A percentile compares a stretch with the other conserved stretches of the same genome.
phyloP scores from a whole-genome alignment of 2,329 filamentous ascomycete species.

The Claviceps fusiformis region DNA sequence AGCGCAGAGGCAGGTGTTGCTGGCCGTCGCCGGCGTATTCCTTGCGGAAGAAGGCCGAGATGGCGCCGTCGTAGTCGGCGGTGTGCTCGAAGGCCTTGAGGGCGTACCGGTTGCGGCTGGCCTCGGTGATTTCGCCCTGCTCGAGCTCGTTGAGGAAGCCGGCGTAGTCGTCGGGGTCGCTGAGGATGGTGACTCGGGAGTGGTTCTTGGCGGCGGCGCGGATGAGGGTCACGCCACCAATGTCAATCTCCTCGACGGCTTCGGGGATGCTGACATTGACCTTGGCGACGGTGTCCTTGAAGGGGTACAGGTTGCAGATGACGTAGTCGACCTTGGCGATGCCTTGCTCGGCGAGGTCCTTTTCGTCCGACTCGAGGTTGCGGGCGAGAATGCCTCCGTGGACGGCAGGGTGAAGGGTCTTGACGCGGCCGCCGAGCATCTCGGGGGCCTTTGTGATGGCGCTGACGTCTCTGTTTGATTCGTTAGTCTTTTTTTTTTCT shows the following conservation, averaged over 20 bases:
- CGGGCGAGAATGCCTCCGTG: conserved; percentile 86
- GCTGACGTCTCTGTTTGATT: conserved; percentile 64
- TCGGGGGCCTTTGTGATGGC: conserved; percentile 94
- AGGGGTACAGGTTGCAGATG: conserved; percentile 97
- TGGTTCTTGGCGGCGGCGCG: conserved; percentile 98
- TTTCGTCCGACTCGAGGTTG: conserved; percentile 88
- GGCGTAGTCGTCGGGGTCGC: conserved; percentile 84
- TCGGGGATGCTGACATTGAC: conserved; percentile 93
- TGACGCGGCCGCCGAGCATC: conserved; percentile 75
- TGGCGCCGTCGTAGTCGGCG: conserved; percentile 88
- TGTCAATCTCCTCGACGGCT: conserved; percentile 97
- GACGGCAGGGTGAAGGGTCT: conserved; percentile 93
- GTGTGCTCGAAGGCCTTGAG: conserved; percentile 98
- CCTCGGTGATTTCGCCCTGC: conserved; percentile 71
- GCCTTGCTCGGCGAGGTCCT: conserved; percentile 88
- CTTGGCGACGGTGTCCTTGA: conserved; percentile 96
- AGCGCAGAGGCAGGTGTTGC: conserved; percentile 76
- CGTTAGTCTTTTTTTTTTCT: neutral
- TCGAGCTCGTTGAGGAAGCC: conserved; percentile 87
- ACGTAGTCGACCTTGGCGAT: conserved; percentile 93
- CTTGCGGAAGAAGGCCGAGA: conserved; percentile 94
- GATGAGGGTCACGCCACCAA: conserved; percentile 91
- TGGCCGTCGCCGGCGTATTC: conserved; percentile 78
- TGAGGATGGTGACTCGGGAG: conserved; percentile 85
- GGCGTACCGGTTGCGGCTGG: conserved; percentile 76